Evolutionary conservation across 225 moss, liverwort and hornwort species (phyloP).

Genomic region (Straminergon stramineum): DNA sequence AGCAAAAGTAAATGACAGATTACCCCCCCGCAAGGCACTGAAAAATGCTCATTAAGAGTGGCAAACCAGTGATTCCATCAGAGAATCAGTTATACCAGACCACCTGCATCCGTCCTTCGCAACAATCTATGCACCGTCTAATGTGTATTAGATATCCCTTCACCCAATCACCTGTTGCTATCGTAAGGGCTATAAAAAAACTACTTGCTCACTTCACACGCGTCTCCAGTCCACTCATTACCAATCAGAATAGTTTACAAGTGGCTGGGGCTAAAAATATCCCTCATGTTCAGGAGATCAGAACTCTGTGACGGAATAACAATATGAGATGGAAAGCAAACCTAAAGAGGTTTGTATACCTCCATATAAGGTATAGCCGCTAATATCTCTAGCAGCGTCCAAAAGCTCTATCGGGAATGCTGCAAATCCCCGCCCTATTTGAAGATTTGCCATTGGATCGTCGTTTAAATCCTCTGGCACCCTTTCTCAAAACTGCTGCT

Average conservation of each 20-base stretch:
- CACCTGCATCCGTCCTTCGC: background rate
- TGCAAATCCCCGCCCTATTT: background rate
- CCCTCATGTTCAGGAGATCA: background rate
- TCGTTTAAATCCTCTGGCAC: background rate
- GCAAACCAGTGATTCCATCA: background rate
- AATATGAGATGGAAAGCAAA: background rate
- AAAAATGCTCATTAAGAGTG: background rate
- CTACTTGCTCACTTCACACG: conserved; percentile 3
- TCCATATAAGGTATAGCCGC: background rate
- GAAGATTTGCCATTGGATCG: background rate
- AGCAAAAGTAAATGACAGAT: background rate
- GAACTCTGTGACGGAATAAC: background rate
- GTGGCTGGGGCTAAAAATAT: background rate
- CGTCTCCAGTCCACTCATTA: conserved; percentile 14
- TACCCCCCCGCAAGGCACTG: background rate
- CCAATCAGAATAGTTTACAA: background rate
- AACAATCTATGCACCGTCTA: background rate
- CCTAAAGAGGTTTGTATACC: background rate
- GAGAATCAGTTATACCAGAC: background rate
- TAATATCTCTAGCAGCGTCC: background rate
- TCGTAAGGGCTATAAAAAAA: background rate
- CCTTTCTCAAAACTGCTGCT: background rate
- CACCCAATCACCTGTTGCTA: background rate
- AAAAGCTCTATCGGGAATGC: background rate
- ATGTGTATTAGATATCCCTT: background rate